phyloP scores from a whole-genome alignment of 805 yeast genomes.

The Grigorovia humatica region DNA sequence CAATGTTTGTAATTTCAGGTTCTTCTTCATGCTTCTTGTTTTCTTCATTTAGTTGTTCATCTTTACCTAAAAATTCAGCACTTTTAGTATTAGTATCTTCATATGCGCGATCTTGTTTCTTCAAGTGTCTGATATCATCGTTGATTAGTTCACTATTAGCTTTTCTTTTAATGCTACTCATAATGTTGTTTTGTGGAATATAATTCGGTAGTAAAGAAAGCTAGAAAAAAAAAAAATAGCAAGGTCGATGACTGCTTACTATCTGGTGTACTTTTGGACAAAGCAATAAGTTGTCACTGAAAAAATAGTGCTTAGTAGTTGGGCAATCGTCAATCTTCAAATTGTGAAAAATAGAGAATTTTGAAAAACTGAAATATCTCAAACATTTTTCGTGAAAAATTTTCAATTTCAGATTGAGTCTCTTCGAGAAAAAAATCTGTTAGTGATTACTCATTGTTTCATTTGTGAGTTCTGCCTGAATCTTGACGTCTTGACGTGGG shows the following conservation, averaged over 20 bases:
- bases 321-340: background rate
- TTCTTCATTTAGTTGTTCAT: constrained; percentile 2
- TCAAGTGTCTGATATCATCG: background rate
- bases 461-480: background rate
- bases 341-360: background rate
- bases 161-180: background rate
- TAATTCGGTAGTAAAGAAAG: background rate
- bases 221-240: background rate
- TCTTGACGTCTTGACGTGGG: no score
- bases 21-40: background rate
- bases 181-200: background rate
- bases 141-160: background rate
- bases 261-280: background rate
- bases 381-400: background rate
- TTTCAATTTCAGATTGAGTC: background rate
- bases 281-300: background rate
- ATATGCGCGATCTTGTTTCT: constrained; percentile 3
- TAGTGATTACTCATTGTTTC: background rate
- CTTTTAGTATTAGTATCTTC: constrained; percentile 6
- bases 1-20: constrained; percentile 6
- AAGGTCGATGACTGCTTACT: no score
- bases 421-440: background rate
- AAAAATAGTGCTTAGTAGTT: background rate
- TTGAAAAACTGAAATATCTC: background rate
- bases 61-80: background rate